Evolutionary conservation across 805 yeast genomes (phyloP), one percentile per base, ranked within the genome.

Genomic region (Pichia nakasei): DNA sequence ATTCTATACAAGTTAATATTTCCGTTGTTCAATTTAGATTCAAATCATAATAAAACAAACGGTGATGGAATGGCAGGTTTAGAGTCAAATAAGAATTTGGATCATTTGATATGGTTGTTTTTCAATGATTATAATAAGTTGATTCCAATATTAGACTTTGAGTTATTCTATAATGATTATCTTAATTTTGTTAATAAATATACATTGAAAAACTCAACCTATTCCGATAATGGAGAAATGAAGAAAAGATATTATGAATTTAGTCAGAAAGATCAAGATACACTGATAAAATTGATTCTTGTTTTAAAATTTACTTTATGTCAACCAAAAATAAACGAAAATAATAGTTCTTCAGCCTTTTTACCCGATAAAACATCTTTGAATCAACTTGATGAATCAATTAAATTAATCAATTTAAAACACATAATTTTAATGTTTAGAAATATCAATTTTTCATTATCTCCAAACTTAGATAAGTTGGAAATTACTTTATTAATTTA

Each of bases 61-160:
- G 32, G 32, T 15, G 32, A 29, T 15, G 32, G 17, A 9, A 29
- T 29, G 32, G 32, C 32, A 13, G 32, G 32, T 15, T 29, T 29
- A 29, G 40, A 37, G 3, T 40, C 50, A 65, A 69, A 53, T 24
- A 59, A 53, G 39, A 62, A 60, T 43, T 48, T 64, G 24, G 82
- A 76, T 52, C 67, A 66, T 47, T 68, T 73, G 43, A 66, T 76
- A 20, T 61, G 64, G 52, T 67, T 73, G 35, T 76, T 65, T 54
- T 76, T 76, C 52, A 61, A 73, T 47, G 70, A 73, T 54, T 72
- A 72, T 55, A 76, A 76, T 58, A 68, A 70, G 20, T 66, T 76
- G 46, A 67, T 76, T 22, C 81, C 81, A 4, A 70, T 76, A 9
- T 67, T 76, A 48, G 80, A 75, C 51, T 75, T 72, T 50, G 72